A percentile compares a stretch with the other conserved stretches of the same genome.
Conservation (phyloP, 1,139 yeast species). For the Nakaseomyces nivariensis region DNA sequence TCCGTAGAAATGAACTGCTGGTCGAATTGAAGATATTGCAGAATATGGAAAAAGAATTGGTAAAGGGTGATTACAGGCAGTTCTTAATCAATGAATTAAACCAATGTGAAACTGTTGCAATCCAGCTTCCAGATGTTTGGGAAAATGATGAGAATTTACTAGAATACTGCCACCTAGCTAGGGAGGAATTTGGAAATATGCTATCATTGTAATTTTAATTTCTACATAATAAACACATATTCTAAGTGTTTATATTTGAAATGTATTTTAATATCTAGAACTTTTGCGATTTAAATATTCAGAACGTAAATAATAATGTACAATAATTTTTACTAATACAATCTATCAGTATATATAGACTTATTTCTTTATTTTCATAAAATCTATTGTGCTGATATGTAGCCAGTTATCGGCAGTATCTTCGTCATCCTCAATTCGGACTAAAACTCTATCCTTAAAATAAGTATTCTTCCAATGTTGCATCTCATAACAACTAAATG, state of each 20-base stretch:
- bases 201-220: neutral
- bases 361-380: neutral
- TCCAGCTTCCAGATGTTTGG: constrained; percentile 23
- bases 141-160: constrained; percentile 18
- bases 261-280: neutral
- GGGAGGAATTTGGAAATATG: constrained; percentile 23
- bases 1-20: constrained; percentile 64
- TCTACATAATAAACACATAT: no score
- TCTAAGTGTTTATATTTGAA: neutral
- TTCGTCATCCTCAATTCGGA: constrained; percentile 16
- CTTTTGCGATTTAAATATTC: no score
- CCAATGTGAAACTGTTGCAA: constrained; percentile 41
- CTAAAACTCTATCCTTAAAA: constrained; percentile 20
- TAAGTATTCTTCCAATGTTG: constrained; percentile 25
- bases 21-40: constrained; percentile 62
- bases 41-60: constrained; percentile 55
- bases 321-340: neutral
- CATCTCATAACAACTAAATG: constrained; percentile 24
- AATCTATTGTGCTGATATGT: constrained; percentile 5
- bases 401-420: constrained; percentile 22
- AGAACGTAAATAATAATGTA: neutral
- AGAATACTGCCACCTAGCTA: constrained; percentile 29
- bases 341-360: neutral
- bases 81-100: constrained; percentile 62
- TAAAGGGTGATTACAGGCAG: constrained; percentile 58